Base-by-base conservation (phyloP, 2,329 filamentous ascomycete genomes). In the Didymella sp. region DNA sequence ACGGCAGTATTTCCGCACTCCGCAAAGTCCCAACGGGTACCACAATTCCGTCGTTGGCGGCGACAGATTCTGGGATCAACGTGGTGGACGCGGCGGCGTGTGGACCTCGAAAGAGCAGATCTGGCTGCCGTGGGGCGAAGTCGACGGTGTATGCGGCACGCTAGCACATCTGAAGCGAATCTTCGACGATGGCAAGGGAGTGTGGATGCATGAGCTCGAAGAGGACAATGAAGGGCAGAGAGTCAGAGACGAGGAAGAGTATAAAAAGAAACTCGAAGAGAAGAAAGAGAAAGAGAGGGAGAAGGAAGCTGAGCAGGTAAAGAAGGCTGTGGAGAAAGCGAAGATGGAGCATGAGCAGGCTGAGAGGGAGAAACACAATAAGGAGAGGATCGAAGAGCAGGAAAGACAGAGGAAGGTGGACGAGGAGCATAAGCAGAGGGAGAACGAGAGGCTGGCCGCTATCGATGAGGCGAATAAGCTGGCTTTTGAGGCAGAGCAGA, bases 81-180 rank as follows among this genome's bases (percentile, higher is more conserved):
- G 81, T 13, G 82, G 82, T 9, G 82, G 82, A 0, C 76, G 75
- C n/a, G 82, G 82, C 3, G 83, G 83, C 7, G 70, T 84, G 3
- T 85, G 83, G 83, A 83, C 82, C 0, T 79, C 78, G 12, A 71
- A 75, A n/a, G 76, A 76, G 19, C 73, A 76, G 33, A 59, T 63
- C 0, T 85, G 82, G 82, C 57, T 82, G 21, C 75, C 76, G 0
- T 82, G 81, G 72, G 76, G 75, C 6, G 80, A 83, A 22, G 74
- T 83, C 5, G 72, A 75, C 33, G 73, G 73, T 19, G 73, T 75
- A 1, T 75, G 73, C 40, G 73, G 73, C 0, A 62, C 62, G 0
- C 27, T 73, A 27, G 70, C 73, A 12, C 76, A 78, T 2, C 71
- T 78, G 21, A 78, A 80, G 28, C 72, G 77, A 30, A 67, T 83